phyloP scores from a whole-genome alignment of 2,329 filamentous ascomycete species.

The Kalaharituber pfeilii region DNA sequence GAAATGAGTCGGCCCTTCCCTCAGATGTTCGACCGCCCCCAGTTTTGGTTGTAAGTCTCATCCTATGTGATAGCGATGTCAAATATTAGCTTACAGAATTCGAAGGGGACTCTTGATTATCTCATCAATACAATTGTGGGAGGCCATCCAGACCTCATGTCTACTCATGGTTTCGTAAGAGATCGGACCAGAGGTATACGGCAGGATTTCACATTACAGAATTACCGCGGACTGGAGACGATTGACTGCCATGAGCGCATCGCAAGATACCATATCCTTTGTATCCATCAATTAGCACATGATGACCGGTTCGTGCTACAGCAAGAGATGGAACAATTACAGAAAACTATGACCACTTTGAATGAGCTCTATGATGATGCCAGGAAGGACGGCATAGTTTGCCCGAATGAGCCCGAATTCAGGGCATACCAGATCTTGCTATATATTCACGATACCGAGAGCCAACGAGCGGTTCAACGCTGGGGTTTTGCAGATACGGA shows the following conservation, averaged over 20 bases:
- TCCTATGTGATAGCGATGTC: too few relatives aligned
- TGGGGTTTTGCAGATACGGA: conserved; percentile 26
- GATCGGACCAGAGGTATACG: conserved; percentile 50
- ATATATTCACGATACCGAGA: conserved; percentile 41
- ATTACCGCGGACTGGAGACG: conserved; percentile 36
- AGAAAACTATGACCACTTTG: conserved; percentile 46
- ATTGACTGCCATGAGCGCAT: conserved; percentile 50
- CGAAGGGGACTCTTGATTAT: conserved; percentile 42
- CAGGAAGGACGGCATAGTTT: conserved; percentile 38
- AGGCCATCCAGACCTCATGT: conserved; percentile 36
- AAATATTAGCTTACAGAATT: too few relatives aligned
- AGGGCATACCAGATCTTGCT: conserved; percentile 47
- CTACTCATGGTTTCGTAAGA: conserved; percentile 45
- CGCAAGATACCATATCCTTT: conserved; percentile 10
- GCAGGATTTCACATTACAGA: conserved; percentile 50
- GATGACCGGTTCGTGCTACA: conserved; percentile 47
- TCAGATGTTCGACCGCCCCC: conserved; percentile 48
- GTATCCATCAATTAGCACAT: conserved; percentile 36
- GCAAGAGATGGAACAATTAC: conserved; percentile 50
- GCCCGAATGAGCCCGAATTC: conserved; percentile 48
- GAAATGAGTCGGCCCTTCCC: conserved; percentile 48
- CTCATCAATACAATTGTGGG: conserved; percentile 42
- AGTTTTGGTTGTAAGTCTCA: conserved; percentile 31
- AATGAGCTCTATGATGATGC: conserved; percentile 51
- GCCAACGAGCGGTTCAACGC: conserved; percentile 38